These are phyloP conservation scores for Musa itinerans DNA, from an alignment of 176 grass and related monocot genomes.

Conservation along the genomic window DNA sequence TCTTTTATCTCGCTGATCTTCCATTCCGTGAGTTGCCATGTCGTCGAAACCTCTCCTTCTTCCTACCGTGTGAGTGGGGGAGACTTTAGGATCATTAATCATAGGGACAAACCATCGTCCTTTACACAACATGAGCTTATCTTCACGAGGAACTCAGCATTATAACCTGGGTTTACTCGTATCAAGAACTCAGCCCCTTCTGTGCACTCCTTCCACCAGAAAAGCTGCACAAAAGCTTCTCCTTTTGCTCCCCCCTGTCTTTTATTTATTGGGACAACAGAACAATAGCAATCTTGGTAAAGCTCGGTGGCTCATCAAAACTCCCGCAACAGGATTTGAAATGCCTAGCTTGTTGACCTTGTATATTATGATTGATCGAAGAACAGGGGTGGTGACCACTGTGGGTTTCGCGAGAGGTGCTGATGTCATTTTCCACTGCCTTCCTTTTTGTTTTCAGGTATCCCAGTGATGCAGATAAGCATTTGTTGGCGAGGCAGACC, in stretches of 20 bases:
- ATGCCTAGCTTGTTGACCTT: neutral
- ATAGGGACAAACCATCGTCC: neutral
- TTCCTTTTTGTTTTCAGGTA: constrained; percentile 62
- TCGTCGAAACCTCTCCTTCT: neutral
- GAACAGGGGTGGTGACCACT: constrained; percentile 7
- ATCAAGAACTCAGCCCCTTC: constrained; percentile 8
- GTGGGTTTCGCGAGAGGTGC: neutral
- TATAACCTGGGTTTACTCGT: constrained; percentile 18
- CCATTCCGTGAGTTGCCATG: neutral
- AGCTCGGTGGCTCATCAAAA: neutral
- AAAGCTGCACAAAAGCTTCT: constrained; percentile 26
- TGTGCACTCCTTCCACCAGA: constrained; percentile 8
- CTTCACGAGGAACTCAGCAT: constrained; percentile 13
- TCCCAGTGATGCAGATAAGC: constrained; percentile 99
- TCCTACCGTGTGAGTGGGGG: neutral
- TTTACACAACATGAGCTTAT: constrained; percentile 11
- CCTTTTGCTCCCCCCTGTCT: neutral
- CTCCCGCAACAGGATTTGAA: neutral
- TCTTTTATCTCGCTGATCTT: neutral
- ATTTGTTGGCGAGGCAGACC: constrained; percentile 95
- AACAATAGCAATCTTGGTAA: neutral
- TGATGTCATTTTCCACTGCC: constrained; percentile 19
- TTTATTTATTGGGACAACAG: constrained; percentile 22
- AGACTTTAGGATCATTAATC: neutral
- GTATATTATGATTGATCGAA: neutral